Percentiles rank a stretch among this genome's conserved stretches.
phyloP scores from a whole-genome alignment of 2,329 filamentous ascomycete genomes.

The Rhexocercosporidium sp. region DNA sequence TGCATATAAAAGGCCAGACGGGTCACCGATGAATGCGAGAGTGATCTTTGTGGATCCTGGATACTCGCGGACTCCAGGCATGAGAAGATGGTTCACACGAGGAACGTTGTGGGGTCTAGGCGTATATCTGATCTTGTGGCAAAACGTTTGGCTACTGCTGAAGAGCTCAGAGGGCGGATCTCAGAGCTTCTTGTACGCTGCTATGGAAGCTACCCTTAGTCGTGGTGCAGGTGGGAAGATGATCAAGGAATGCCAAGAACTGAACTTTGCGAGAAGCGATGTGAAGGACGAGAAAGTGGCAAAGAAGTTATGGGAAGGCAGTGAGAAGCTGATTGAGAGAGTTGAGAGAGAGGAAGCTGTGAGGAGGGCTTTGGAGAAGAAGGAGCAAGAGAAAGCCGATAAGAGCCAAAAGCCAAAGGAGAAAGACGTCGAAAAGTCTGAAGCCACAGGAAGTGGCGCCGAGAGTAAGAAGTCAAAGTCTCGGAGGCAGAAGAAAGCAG shows the following conservation, averaged over 20 bases:
- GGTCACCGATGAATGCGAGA: slow-evolving; percentile 78
- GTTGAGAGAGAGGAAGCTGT: slow-evolving; percentile 80
- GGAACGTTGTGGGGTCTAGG: slow-evolving; percentile 82
- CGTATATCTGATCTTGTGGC: slow-evolving; percentile 78
- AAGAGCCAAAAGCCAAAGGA: slow-evolving; percentile 35
- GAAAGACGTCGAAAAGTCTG: slow-evolving; percentile 35
- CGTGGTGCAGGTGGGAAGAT: slow-evolving; percentile 70
- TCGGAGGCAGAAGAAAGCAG: slow-evolving; percentile 37
- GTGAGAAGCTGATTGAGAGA: slow-evolving; percentile 80
- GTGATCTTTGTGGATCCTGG: slow-evolving; percentile 91
- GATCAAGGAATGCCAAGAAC: slow-evolving; percentile 86
- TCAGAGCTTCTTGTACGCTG: slow-evolving; percentile 83
- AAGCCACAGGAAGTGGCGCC: slow-evolving; percentile 41
- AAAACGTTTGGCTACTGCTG: slow-evolving; percentile 83
- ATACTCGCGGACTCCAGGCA: slow-evolving; percentile 82
- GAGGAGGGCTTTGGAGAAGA: slow-evolving; percentile 47
- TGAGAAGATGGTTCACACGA: slow-evolving; percentile 82
- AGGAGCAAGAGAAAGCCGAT: slow-evolving; percentile 45
- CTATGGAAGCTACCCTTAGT: slow-evolving; percentile 78
- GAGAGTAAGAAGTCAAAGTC: slow-evolving; percentile 38
- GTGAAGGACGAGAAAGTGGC: slow-evolving; percentile 79
- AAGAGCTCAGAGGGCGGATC: slow-evolving; percentile 85
- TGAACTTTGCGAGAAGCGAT: slow-evolving; percentile 74
- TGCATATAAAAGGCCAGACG: slow-evolving; percentile 82
- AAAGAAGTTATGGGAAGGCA: slow-evolving; percentile 88